Base-by-base conservation (phyloP, 106 monocot genomes). In the Dendrobium huoshanense region DNA sequence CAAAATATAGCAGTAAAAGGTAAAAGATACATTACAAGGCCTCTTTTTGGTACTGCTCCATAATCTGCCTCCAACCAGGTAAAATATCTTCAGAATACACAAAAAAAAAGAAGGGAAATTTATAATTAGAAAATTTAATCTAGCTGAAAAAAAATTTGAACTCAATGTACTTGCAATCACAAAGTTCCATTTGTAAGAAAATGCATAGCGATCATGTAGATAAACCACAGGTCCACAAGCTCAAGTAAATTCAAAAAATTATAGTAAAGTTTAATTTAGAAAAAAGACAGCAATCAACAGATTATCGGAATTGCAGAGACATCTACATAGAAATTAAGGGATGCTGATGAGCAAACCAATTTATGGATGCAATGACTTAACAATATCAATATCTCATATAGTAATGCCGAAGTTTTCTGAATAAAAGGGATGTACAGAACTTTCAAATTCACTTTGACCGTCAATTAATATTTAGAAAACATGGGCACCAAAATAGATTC, bases 21-120 rank as follows among this genome's bases (percentile, higher is more conserved):
- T n/a, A 44, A 75, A 44, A 75, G n/a, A 40, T 25, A 81, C 92
- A 88, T 51, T 82, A 97, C 96, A 97, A 47, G 51, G 96, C 96
- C 80, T 97, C 90, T 33, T 65, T 84, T 79, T 97, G 96, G 87
- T 94, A 97, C 44, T 85, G 83, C 84, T 94, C 92, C 96, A 97
- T 97, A n/a, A 80, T 81, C 31, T 86, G 55, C 83, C 90, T 90
- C 96, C 96, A 97, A 79, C 90, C 84, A 51, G 88, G 96, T 82
- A 96, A 92, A 70, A 86, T 9, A 82, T 92, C 96, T 96, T 72
- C 61, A 79, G 40, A 75, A 45, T 15, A 70, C 33, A 55, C 47
- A 85, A 79, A 47, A 68, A 72, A 59, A 77, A 41, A 16, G 15
- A 16, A 22, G 48, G 27, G 20, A 77, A 49, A 8, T 43, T 41